Percentiles rank a stretch among this genome's conserved stretches.
These are phyloP conservation scores for Umbellularia californica DNA, from an alignment of 164 flowering plant genomes.

Conservation along the genomic window DNA sequence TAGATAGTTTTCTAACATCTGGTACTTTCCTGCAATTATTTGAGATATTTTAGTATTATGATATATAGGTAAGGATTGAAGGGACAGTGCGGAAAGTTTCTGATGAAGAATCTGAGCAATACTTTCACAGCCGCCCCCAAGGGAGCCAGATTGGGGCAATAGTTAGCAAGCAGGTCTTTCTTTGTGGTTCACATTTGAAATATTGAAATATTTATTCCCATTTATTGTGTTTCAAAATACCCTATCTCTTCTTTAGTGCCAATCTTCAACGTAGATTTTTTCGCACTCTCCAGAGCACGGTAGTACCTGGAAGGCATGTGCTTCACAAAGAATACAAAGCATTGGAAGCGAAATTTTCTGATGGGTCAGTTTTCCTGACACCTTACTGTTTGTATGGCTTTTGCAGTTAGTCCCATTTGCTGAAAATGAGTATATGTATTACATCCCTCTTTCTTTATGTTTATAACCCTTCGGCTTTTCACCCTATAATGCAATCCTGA, in stretches of 20 bases:
- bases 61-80: conserved; percentile 76
- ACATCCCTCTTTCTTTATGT: not conserved
- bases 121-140: conserved; percentile 88
- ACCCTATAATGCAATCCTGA: not conserved
- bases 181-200: not conserved
- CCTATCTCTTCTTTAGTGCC: not conserved
- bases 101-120: conserved; percentile 81
- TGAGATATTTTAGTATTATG: not conserved
- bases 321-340: conserved; percentile 58
- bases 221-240: not conserved
- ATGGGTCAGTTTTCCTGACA: conserved; percentile 50
- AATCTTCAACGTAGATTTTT: not conserved
- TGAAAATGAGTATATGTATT: not conserved
- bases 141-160: conserved; percentile 94
- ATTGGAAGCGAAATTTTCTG: conserved; percentile 65
- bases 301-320: conserved; percentile 70
- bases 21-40: no score
- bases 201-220: not conserved
- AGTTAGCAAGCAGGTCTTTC: conserved; percentile 73
- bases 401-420: not conserved
- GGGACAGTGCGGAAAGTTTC: conserved; percentile 81
- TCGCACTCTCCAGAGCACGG: conserved; percentile 50
- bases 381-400: not conserved
- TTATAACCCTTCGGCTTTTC: not conserved
- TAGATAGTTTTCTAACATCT: no score